phyloP scores from a whole-genome alignment of 768 basidiomycete genomes.

The Fibroporia radiculosa region DNA sequence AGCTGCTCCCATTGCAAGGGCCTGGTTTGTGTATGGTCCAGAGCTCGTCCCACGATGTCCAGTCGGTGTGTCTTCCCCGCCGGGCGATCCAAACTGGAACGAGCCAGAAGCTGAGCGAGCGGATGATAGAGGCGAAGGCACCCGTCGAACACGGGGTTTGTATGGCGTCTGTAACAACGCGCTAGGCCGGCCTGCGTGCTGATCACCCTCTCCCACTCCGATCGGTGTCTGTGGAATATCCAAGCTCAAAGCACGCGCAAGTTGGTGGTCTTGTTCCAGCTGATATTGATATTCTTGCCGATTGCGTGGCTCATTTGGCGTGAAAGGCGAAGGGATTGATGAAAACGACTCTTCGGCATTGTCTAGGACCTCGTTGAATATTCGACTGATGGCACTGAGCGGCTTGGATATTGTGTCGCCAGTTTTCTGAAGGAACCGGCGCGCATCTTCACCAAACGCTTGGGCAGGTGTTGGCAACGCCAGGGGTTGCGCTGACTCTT shows the following conservation, averaged over 20 bases:
- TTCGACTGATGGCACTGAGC: constrained; percentile 80
- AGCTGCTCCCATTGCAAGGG: constrained; percentile 43
- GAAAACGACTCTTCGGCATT: constrained; percentile 57
- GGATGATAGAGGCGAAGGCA: constrained; percentile 14
- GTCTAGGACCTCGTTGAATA: constrained; percentile 80
- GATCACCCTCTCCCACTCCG: constrained; percentile 22
- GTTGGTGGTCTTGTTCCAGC: constrained; percentile 26
- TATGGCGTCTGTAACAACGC: constrained; percentile 53
- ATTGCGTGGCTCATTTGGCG: constrained; percentile 57
- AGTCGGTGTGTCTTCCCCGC: constrained; percentile 43
- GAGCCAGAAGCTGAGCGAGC: constrained; percentile 21
- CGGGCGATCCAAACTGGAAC: constrained; percentile 26
- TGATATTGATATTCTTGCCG: constrained; percentile 31
- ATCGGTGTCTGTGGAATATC: constrained; percentile 34
- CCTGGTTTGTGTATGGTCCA: constrained; percentile 40
- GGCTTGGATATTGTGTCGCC: constrained; percentile 89
- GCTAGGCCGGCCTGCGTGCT: constrained; percentile 11
- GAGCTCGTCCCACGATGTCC: constrained; percentile 20
- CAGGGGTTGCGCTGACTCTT: constrained; percentile 83
- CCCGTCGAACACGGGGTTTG: constrained; percentile 58
- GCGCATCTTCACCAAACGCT: constrained; percentile 59
- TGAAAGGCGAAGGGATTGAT: constrained; percentile 63
- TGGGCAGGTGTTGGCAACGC: constrained; percentile 48
- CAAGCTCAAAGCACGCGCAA: constrained; percentile 12
- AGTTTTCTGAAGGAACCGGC: constrained; percentile 78